phyloP scores from a whole-genome alignment of 768 basidiomycete species.

The Cystofilobasidium macerans region DNA sequence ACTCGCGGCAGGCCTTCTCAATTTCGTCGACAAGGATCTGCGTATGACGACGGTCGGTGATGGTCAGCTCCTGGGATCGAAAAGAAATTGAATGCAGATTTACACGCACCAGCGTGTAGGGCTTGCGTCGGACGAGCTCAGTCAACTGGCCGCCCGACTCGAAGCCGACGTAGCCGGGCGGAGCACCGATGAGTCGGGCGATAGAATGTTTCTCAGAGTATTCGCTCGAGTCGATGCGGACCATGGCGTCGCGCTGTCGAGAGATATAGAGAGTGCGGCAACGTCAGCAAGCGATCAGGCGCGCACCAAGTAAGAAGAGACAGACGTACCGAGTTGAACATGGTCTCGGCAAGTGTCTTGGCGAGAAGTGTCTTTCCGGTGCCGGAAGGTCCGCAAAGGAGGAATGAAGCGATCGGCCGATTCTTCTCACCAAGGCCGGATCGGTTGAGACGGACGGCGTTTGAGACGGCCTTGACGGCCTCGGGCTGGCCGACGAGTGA shows the following conservation, averaged over 20 bases:
- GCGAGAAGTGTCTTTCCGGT: conserved; percentile 40
- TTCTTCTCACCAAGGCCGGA: conserved; percentile 37
- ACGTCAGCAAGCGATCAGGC: background rate
- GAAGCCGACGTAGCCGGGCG: conserved; percentile 39
- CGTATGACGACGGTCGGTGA: conserved; percentile 29
- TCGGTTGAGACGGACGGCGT: conserved; percentile 39
- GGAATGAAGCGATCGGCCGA: conserved; percentile 38
- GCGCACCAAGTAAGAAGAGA: background rate
- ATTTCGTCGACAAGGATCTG: conserved; percentile 39
- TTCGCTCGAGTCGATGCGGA: conserved; percentile 29
- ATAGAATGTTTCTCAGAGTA: conserved; percentile 35
- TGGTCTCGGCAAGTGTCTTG: conserved; percentile 38
- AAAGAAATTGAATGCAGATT: background rate
- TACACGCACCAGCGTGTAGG: conserved; percentile 28
- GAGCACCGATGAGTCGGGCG: conserved; percentile 37
- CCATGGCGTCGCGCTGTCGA: conserved; percentile 35
- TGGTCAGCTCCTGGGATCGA: background rate
- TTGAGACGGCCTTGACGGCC: conserved; percentile 38
- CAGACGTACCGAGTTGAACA: conserved; percentile 35
- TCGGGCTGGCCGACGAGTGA: conserved; percentile 27
- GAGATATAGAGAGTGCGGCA: background rate
- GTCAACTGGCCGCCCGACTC: conserved; percentile 39
- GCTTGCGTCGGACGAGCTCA: conserved; percentile 37
- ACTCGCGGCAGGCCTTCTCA: conserved; percentile 42
- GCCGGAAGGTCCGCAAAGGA: conserved; percentile 39